Evolutionary conservation across 768 basidiomycete genomes (phyloP).

Genomic region (Lentinula guzmanii): DNA sequence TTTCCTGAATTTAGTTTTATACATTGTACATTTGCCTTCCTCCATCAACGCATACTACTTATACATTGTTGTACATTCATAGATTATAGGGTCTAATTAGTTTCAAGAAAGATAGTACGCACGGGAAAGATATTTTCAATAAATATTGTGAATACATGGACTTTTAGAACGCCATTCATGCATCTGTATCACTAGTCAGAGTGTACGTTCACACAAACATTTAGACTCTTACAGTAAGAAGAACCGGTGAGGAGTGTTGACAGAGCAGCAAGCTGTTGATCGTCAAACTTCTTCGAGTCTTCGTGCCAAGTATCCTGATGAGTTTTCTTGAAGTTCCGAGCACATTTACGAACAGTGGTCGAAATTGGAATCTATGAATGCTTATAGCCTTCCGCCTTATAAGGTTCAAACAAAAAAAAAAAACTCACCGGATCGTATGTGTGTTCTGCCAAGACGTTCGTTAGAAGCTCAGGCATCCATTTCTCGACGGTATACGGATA

Average conservation of each 20-base stretch:
- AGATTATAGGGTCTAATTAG: no score
- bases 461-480: constrained; percentile 86
- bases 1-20: no score
- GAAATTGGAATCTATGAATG: constrained; percentile 66
- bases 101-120: no score
- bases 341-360: constrained; percentile 76
- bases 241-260: constrained; percentile 84
- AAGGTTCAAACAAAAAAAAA: not conserved
- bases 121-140: no score
- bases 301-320: constrained; percentile 90
- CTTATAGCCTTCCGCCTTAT: not conserved
- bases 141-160: not conserved
- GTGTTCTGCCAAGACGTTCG: constrained; percentile 73
- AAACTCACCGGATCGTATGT: constrained; percentile 73
- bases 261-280: constrained; percentile 77
- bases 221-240: constrained; percentile 58
- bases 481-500: constrained; percentile 94
- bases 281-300: constrained; percentile 79
- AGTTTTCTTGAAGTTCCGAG: constrained; percentile 74
- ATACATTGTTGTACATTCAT: no score
- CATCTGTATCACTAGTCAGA: constrained; percentile 1
- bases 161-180: not conserved
- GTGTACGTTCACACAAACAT: not conserved
- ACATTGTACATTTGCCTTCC: no score
- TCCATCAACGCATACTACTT: no score